Base-by-base conservation (phyloP, 176 grass and related monocot genomes). In the Triticum turgidum region DNA sequence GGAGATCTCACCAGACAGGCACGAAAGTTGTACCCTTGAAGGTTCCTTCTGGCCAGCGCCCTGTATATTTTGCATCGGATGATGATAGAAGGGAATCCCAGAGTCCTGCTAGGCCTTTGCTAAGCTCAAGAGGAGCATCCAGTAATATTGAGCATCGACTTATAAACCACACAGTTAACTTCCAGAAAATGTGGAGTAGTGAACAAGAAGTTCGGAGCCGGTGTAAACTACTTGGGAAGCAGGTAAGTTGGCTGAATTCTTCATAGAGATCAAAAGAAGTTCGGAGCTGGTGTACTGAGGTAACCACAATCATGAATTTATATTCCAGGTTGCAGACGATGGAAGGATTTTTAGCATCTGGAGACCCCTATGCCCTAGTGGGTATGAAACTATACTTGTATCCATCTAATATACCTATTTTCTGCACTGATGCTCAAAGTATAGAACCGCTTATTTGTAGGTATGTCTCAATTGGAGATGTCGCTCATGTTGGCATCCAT, bases 181-280 rank as follows among this genome's bases (percentile, higher is more conserved):
- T 98, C 82, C 84, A 70, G 77, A 95, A 94, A 86, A 92, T 96
- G 35, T 98, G 96, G 96, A 98, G 93, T 85, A 98, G 93, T 74
- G 96, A 98, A 86, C 91, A 85, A 78, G 93, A 92, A 94, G 70
- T 87, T 62, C 86, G 24, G 65, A 94, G 86, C 88, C 82, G 91
- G 80, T 95, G 96, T 91, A 98, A 92, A 87, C 90, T 98, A 73
- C 93, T 98, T 81, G 80, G 90, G 34, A 98, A 98, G 84, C 93
- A 98, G 93, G 96, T 98, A 89, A 80, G 11, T 82, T 44, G 42
- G 61, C 41, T 82, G 29, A 64, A 89, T 70, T 54, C 51, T 61
- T 78, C 63, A 73, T 47, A 61, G 67, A 73, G 32, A 51, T 67
- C 18, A 8, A 61, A 75, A 65, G 39, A 47, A 47, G 44, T 47